Percentiles rank a stretch among this genome's conserved stretches.
phyloP scores from a whole-genome alignment of 768 basidiomycete species.

The Sporobolomyces roseus region DNA sequence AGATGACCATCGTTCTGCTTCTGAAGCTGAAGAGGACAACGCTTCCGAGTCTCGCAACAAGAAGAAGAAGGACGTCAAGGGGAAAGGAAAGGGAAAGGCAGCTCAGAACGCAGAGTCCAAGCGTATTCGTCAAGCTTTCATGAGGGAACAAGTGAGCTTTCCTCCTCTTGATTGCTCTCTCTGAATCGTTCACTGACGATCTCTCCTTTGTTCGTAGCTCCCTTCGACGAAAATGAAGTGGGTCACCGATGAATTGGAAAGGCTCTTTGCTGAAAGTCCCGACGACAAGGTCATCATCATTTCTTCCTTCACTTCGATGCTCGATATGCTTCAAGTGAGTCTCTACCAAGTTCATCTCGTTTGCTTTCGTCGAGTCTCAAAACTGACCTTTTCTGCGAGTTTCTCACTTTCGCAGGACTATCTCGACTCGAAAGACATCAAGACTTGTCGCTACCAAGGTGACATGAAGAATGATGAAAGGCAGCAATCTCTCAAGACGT shows the following conservation, averaged over 20 bases:
- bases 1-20: neutral
- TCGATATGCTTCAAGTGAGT: conserved; percentile 64
- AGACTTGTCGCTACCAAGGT: conserved; percentile 48
- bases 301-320: conserved; percentile 67
- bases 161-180: neutral
- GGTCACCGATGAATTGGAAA: conserved; percentile 16
- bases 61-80: conserved; percentile 24
- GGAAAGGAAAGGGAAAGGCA: conserved; percentile 30
- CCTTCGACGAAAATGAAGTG: conserved; percentile 35
- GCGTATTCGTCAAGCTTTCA: neutral
- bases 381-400: too few species aligned
- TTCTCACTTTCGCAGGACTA: too few species aligned
- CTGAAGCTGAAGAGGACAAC: conserved; percentile 30
- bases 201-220: conserved; percentile 7
- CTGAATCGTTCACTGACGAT: neutral
- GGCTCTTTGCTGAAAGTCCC: conserved; percentile 11
- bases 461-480: conserved; percentile 47
- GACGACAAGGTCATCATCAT: conserved; percentile 58
- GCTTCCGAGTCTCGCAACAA: neutral
- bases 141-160: conserved; percentile 9
- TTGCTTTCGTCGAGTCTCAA: too few species aligned
- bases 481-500: conserved; percentile 44
- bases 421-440: conserved; percentile 53
- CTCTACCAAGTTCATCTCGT: too few species aligned
- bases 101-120: neutral